phyloP scores from a whole-genome alignment of 2,329 filamentous ascomycete genomes.

The Cyphellophora europaea region DNA sequence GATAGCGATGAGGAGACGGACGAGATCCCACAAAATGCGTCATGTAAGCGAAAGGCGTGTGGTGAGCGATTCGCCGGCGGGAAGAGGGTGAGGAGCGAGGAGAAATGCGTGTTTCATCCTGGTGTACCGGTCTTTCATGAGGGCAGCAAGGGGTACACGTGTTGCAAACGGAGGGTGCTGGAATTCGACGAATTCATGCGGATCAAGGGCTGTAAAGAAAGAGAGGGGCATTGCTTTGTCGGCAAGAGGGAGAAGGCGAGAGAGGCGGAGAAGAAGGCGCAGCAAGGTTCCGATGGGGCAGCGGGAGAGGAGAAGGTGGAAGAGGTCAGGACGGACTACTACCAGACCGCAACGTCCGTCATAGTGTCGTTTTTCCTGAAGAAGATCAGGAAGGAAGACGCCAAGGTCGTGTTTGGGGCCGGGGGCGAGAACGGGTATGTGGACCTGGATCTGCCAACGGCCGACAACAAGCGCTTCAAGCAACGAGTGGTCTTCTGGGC shows the following conservation, averaged over 20 bases:
- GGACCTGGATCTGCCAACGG: conserved; percentile 73
- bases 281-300: conserved; percentile 49
- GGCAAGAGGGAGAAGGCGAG: conserved; percentile 56
- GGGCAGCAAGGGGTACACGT: conserved; percentile 94
- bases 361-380: conserved; percentile 93
- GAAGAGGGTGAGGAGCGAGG: conserved; percentile 47
- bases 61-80: conserved; percentile 37
- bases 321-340: conserved; percentile 67
- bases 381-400: conserved; percentile 80
- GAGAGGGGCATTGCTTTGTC: conserved; percentile 74
- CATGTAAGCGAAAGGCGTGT: conserved; percentile 72
- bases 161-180: conserved; percentile 88
- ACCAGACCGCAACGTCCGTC: conserved; percentile 77
- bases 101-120: conserved; percentile 81
- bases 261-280: conserved; percentile 66
- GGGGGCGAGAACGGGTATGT: conserved; percentile 31
- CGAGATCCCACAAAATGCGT: conserved; percentile 62
- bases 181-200: conserved; percentile 99
- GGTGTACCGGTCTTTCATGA: conserved; percentile 92
- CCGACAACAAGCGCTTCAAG: conserved; percentile 74
- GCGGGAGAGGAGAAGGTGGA: conserved; percentile 8
- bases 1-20: conserved; percentile 77
- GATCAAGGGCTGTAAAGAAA: conserved; percentile 82
- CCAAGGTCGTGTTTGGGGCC: conserved; percentile 60
- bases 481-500: conserved; percentile 67